Conservation (phyloP, 2,329 filamentous ascomycete genomes). For the Ophiostoma sp. region DNA sequence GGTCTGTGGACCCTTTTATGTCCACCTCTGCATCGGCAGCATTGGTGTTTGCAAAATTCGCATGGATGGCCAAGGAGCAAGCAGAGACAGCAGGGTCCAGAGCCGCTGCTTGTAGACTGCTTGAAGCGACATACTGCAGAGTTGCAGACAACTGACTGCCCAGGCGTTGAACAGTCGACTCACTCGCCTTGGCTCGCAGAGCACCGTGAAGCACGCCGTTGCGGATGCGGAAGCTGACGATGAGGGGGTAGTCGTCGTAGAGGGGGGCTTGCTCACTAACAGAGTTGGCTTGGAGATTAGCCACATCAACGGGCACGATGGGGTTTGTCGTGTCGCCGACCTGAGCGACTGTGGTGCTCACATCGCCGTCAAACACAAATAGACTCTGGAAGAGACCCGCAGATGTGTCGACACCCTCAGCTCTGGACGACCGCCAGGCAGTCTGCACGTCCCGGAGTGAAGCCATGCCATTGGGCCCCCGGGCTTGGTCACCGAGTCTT, state of each 20-base stretch:
- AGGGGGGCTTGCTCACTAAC: neutral
- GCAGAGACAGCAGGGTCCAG: neutral
- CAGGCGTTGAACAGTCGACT: conserved; percentile 4
- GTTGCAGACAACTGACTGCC: conserved; percentile 25
- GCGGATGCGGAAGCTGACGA: conserved; percentile 33
- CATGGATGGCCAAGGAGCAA: neutral
- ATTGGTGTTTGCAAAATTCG: neutral
- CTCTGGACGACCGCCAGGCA: conserved; percentile 31
- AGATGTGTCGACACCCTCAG: conserved; percentile 16
- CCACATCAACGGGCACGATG: neutral
- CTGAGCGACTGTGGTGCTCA: neutral
- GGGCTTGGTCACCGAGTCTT: conserved; percentile 26
- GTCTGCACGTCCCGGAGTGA: conserved; percentile 32
- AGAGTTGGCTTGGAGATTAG: neutral
- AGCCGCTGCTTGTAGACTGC: neutral
- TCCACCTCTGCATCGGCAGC: neutral
- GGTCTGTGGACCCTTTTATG: neutral
- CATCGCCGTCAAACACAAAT: conserved; percentile 34
- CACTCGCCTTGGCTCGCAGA: conserved; percentile 30
- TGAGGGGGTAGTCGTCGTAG: conserved; percentile 34
- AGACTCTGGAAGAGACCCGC: conserved; percentile 33
- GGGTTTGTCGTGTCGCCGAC: neutral
- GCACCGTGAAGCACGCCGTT: conserved; percentile 29
- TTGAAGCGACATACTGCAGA: neutral
- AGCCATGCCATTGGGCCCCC: conserved; percentile 29